A percentile compares a stretch with the other conserved stretches of the same genome.
phyloP scores from a whole-genome alignment of 2,329 filamentous ascomycete genomes.

The Paraphaeosphaeria sporulosa region DNA sequence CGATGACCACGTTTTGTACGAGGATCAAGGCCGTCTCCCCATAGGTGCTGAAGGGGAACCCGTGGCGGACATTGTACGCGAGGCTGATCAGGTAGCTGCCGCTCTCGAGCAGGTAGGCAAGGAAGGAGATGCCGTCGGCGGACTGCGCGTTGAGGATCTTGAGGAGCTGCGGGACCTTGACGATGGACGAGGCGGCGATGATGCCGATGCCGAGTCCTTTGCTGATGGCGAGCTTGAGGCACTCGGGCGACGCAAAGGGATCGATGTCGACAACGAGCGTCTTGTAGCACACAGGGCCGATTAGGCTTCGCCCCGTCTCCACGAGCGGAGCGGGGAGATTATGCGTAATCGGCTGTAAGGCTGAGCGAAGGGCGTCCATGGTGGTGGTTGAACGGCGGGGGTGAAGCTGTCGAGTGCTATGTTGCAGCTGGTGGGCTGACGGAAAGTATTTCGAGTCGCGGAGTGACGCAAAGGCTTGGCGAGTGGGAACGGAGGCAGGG shows the following conservation, averaged over 20 bases:
- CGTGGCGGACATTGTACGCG: constrained; percentile 89
- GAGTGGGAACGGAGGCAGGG: neutral
- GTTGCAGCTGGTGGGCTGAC: neutral
- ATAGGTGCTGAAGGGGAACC: constrained; percentile 95
- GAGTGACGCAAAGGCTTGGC: constrained; percentile 1
- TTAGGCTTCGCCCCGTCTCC: constrained; percentile 59
- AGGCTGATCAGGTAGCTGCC: constrained; percentile 85
- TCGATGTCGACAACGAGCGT: constrained; percentile 86
- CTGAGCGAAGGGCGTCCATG: constrained; percentile 55
- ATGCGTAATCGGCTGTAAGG: constrained; percentile 55
- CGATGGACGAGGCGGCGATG: constrained; percentile 85
- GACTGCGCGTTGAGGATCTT: constrained; percentile 86
- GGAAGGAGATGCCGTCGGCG: constrained; percentile 83
- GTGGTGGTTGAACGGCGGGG: constrained; percentile 16
- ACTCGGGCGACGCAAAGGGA: constrained; percentile 72
- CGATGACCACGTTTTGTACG: constrained; percentile 90
- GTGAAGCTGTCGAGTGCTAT: neutral
- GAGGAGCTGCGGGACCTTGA: constrained; percentile 96
- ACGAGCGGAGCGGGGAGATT: constrained; percentile 52
- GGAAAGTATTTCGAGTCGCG: neutral
- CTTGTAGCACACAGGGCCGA: constrained; percentile 86
- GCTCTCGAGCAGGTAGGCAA: constrained; percentile 93
- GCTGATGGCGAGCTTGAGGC: constrained; percentile 87
- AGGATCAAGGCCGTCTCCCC: constrained; percentile 94
- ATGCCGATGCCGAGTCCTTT: constrained; percentile 95